These are phyloP conservation scores for Uromyces viciae-fabae DNA, from an alignment of 1,284 basidiomycete species.

Conservation along the genomic window DNA sequence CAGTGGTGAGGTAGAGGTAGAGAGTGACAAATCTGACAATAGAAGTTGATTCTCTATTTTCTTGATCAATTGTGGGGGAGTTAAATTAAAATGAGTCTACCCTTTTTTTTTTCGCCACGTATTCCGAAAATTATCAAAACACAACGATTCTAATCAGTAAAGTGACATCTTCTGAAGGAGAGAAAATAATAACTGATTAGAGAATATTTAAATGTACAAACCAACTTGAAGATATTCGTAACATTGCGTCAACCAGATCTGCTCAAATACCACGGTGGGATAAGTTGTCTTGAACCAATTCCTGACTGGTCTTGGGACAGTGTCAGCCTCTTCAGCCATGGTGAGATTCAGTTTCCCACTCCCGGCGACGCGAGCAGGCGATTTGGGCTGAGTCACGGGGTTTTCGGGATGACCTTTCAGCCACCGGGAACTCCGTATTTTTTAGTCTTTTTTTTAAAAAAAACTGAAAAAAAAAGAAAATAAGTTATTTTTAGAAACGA, in stretches of 20 bases:
- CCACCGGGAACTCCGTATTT: too few relatives aligned
- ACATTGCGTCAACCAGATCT: constrained; percentile 48
- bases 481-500: too few relatives aligned
- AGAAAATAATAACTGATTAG: not conserved
- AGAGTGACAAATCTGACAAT: constrained; percentile 48
- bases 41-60: constrained; percentile 49
- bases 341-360: too few relatives aligned
- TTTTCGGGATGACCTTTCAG: too few relatives aligned
- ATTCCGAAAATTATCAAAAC: not conserved
- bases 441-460: too few relatives aligned
- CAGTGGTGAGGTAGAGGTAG: constrained; percentile 10
- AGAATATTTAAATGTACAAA: not conserved
- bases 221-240: constrained; percentile 48
- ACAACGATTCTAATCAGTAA: not conserved
- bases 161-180: not conserved
- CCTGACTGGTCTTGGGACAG: constrained; percentile 19
- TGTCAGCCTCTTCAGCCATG: not conserved
- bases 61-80: constrained; percentile 47
- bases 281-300: constrained; percentile 47
- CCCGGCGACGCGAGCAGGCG: too few relatives aligned
- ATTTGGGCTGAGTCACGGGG: too few relatives aligned
- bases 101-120: not conserved
- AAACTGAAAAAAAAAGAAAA: too few relatives aligned
- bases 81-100: constrained; percentile 31
- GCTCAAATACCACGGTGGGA: constrained; percentile 48